phyloP scores from a whole-genome alignment of 176 grass and related monocot species.

The Coix lacrymajobi region DNA sequence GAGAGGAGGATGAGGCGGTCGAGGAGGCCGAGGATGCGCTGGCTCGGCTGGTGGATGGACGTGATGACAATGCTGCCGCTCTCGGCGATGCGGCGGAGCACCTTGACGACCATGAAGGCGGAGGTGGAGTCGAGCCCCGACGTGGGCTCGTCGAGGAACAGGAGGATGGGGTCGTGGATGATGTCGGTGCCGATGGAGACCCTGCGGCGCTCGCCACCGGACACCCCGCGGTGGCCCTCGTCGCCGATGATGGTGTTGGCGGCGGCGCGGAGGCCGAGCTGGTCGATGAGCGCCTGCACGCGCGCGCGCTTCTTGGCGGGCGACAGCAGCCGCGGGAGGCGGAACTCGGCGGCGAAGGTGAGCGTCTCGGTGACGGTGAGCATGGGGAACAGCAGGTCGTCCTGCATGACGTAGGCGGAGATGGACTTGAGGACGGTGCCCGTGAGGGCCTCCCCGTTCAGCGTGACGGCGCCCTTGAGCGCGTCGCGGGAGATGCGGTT shows the following conservation, averaged over 20 bases:
- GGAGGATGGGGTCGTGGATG: constrained; percentile 85
- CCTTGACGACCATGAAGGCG: constrained; percentile 89
- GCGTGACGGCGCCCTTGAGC: constrained; percentile 66
- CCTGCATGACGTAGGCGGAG: constrained; percentile 97
- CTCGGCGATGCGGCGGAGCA: constrained; percentile 71
- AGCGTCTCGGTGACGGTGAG: constrained; percentile 91
- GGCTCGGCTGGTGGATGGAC: constrained; percentile 88
- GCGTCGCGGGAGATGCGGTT: constrained; percentile 69
- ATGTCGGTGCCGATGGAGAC: constrained; percentile 91
- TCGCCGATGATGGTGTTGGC: constrained; percentile 94
- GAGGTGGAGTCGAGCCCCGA: constrained; percentile 96
- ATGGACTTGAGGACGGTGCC: constrained; percentile 61
- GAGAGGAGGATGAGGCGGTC: constrained; percentile 79
- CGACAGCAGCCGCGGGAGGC: constrained; percentile 64
- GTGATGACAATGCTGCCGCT: constrained; percentile 93
- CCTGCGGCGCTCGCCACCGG: constrained; percentile 77
- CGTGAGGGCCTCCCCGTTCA: constrained; percentile 71
- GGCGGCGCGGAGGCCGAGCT: constrained; percentile 64
- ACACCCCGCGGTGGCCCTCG: constrained; percentile 88
- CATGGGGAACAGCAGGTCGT: constrained; percentile 92
- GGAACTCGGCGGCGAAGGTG: constrained; percentile 93
- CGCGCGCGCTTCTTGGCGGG: constrained; percentile 70
- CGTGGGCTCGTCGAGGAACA: constrained; percentile 96
- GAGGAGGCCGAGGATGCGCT: constrained; percentile 72
- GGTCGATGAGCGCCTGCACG: constrained; percentile 79